Base-by-base conservation (phyloP, 805 yeast species). In the Suhomyces faveliae region DNA sequence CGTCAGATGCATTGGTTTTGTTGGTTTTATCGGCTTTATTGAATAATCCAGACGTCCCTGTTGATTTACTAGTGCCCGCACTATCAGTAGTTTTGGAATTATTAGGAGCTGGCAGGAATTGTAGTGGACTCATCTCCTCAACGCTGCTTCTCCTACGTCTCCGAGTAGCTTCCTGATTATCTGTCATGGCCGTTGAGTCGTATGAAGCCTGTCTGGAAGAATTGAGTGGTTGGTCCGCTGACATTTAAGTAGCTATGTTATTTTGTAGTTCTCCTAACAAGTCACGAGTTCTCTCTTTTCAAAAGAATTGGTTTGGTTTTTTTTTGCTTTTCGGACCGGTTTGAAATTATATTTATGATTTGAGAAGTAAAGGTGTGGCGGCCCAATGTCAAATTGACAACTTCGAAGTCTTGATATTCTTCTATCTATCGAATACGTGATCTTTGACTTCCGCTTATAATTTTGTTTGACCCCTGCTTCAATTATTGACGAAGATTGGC, bases 151-250 rank as follows among this genome's bases (percentile, higher is more conserved):
- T 33, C 13, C 15, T 17, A 5, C 24, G 17, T 37, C 40, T 37
- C 25, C 24, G 23, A 19, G 40, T 17, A 20, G 13, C n/a, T 17
- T 17, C 35, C 23, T 21, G 33, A 15, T 21, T 15, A n/a, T 23
- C 30, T 10, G 29, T 17, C 22, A 17, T 15, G 17, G 10, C 5
- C 8, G 24, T 40, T n/a, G 44, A 42, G 25, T 42, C 44, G 38
- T 42, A 42, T 9, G 44, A 42, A 15, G 44, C 24, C 13, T 42
- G 44, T 30, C 44, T 12, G 17, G 44, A 42, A 13, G 19, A 11
- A 15, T 19, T 24, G 9, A 40, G 22, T 11, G 43, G 43, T 11
- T 40, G 23, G 13, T 12, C 10, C 17, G 43, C 22, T n/a, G 43
- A 27, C 43, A 40, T 40, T 11, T 7, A 17, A 33, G 37, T 17